Evolutionary conservation across 1,284 basidiomycete species (phyloP), one percentile per base, ranked within the genome.

Genomic region (Apiotrichum laibachii): DNA sequence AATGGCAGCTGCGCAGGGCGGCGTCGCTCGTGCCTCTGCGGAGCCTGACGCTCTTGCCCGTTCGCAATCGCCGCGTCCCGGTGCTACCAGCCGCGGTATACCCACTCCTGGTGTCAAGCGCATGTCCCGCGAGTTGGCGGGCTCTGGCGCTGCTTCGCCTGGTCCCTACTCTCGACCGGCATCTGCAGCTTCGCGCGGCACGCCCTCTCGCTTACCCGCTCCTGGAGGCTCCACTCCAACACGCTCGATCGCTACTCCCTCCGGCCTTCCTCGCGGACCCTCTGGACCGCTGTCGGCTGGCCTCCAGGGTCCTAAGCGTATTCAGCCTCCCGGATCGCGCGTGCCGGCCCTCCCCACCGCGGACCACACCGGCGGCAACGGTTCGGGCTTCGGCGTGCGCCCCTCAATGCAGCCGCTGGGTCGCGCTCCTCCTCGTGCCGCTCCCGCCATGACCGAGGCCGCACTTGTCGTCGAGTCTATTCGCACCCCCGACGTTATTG

Each of bases 401-500:
- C 62, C 61, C 16, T 64, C 67, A 0, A 63, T 67, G 53, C 69
- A 70, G 62, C 71, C 72, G n/a, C 19, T 44, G 34, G 54, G 49
- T 12, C 60, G 60, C 1, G 46, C 46, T 10, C 34, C 54, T 18
- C 52, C 11, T 8, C 48, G 31, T 9, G 47, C 26, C 6, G 47
- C 26, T 19, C 56, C 26, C 3, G 50, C 19, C 13, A 9, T 50
- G 31, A 59, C 34, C 50, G 55, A 48, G n/a, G 57, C 53, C 12
- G 48, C 45, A 8, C 44, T 64, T 2, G 59, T 66, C 1, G 71
- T 77, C 59, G 68, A 70, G 54, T 69, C 67, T 11, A 72, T 76
- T n/a, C 66, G 67, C 5, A 62, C 72, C 8, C 89, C 86, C 64
- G 91, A 96, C 79, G 83, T 90, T 0, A 81, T 85, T 33, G 84